Base-by-base conservation (phyloP, 2,329 filamentous ascomycete genomes). In the Epichloe coenophiala region DNA sequence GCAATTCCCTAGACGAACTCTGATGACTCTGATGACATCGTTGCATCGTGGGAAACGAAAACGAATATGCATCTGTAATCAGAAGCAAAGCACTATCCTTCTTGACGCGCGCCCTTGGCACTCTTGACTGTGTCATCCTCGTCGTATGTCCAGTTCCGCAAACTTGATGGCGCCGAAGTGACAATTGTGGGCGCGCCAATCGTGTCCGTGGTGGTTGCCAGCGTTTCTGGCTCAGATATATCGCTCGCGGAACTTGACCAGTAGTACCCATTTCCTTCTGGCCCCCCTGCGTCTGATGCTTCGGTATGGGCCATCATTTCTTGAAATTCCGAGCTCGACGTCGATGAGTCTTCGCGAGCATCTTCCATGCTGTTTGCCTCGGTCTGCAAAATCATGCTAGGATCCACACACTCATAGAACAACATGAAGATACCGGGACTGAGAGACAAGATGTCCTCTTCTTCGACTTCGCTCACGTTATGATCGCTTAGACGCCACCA, bases 401-500 rank as follows among this genome's bases (percentile, higher is more conserved):
- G 65, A 51, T 84, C 80, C 23, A 85, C 70, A 45, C 78, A 80
- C 63, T 98, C 91, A 64, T 97, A 98, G 65, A 97, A 97, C 1
- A 97, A 76, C 91, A 98, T 97, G 63, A 97, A 97, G 0, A 90
- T 91, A 2, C 88, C 88, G 0, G 66, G 62, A 0, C 82, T 82
- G 58, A 95, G 84, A 2, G 74, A 75, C 47, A 93, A 70, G 0
- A 95, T 86, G 31, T 77, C 76, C 11, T 83, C 75, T 63, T 95
- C 87, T 19, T 78, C 78, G 23, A 90, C 84, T 55, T 78, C 74
- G 54, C 74, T 79, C 7, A 97, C 90, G 55, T 85, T 83, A 53
- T 95, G 87, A 60, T 97, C 91, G 63, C 91, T 97, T 31, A 97
- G 74, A 15, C 86, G 77, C 83, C 88, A 98, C 93, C 93, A 97